Base-by-base conservation (phyloP, 2,329 filamentous ascomycete species). In the Didymella exigua region DNA sequence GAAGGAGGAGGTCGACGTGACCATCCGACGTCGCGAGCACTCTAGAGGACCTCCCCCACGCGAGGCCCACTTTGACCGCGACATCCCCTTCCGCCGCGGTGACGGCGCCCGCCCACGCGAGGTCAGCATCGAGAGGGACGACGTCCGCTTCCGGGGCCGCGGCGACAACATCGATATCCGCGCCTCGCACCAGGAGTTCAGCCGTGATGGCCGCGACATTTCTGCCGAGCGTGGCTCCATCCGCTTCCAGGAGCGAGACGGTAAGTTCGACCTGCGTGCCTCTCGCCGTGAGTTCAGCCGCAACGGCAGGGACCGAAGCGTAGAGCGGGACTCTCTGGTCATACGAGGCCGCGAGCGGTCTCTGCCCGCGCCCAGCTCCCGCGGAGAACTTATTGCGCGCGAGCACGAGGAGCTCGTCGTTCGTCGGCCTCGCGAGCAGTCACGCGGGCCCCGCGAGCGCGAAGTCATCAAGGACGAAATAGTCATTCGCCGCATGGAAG, bases 401-500 rank as follows among this genome's bases (percentile, higher is more conserved):
- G 75, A 77, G 61, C 71, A 68, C 14, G 76, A 78, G 59, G 76
- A 77, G 51, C 76, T 77, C 41, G 67, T 75, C n/a, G 70, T 70
- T 46, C 73, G 62, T 57, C 79, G 65, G 66, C 62, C 62, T n/a
- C 65, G 75, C 59, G 67, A 73, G 31, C 62, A 71, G 60, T 67
- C 76, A 56, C 67, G 70, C 5, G 63, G 74, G 41, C 54, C 66
- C 54, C 59, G 74, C 16, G 60, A 62, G 30, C 70, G 74, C 24
- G 76, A 77, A 46, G 70, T 72, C 42, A 56, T 72, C 63, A 70
- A 71, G 55, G 70, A 74, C 54, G 69, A 73, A 48, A 73, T 73
- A 68, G 79, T 81, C 66, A 81, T 81, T 58, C 66, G 71, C 30
- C 73, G 79, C 38, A 76, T 76, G 40, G 75, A 75, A 52, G 77